Evolutionary conservation across 1,284 basidiomycete genomes (phyloP).

Genomic region (Amylostereum chailletii): DNA sequence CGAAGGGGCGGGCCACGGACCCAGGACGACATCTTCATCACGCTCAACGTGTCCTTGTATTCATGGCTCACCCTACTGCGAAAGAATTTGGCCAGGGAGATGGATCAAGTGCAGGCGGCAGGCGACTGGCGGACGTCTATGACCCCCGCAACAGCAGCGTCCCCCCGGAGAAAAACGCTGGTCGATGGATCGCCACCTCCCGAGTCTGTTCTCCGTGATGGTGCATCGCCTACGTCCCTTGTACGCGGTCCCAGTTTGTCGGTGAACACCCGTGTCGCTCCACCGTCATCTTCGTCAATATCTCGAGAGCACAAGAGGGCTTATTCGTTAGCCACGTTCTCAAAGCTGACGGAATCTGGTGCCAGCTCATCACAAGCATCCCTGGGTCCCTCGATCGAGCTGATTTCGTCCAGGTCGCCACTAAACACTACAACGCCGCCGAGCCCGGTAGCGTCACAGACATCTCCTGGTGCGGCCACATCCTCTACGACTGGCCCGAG

Average conservation of each 20-base stretch:
- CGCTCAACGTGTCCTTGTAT: slow-evolving; percentile 71
- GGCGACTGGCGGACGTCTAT: slow-evolving; percentile 32
- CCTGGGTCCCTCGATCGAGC: too few relatives aligned
- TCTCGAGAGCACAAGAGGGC: neutral
- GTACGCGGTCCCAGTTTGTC: neutral
- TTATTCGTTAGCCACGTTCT: neutral
- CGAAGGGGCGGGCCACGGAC: slow-evolving; percentile 38
- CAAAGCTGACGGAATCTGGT: too few relatives aligned
- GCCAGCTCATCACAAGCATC: too few relatives aligned
- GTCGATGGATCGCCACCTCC: slow-evolving; percentile 9
- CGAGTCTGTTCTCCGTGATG: neutral
- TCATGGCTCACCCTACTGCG: slow-evolving; percentile 70
- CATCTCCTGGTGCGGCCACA: slow-evolving; percentile 1
- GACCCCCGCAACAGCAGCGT: slow-evolving; percentile 8
- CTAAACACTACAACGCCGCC: too few relatives aligned
- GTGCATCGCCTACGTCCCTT: neutral
- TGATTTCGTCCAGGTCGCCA: too few relatives aligned
- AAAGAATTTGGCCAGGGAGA: slow-evolving; percentile 64
- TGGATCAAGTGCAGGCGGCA: slow-evolving; percentile 59
- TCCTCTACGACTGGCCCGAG: slow-evolving; percentile 14
- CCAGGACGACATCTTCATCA: slow-evolving; percentile 71
- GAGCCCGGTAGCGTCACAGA: too few relatives aligned
- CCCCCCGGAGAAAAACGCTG: slow-evolving; percentile 17
- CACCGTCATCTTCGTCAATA: neutral
- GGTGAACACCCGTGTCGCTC: neutral